Evolutionary conservation across 495 filamentous ascomycete species (phyloP), one percentile per base, ranked within the genome.

Genomic region (Talaromyces trachyspermus): DNA sequence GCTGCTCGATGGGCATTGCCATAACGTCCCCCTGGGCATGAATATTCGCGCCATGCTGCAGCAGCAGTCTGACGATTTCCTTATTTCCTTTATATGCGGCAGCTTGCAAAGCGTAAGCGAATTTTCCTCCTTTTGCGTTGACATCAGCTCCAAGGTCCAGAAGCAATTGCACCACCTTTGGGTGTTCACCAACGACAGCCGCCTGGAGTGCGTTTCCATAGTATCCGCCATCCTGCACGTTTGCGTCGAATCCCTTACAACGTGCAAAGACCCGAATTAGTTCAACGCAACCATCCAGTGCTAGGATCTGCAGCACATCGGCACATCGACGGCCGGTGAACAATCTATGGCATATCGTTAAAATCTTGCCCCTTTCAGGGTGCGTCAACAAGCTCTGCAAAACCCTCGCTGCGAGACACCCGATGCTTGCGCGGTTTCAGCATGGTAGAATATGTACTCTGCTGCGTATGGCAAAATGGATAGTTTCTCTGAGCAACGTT

Each of bases 381-480:
- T n/a, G n/a, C n/a, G n/a, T n/a, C n/a, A n/a, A n/a, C n/a, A n/a
- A 10, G 30, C 30, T 35, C 30, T 33, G 30, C 12, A 33, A 33
- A 33, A 33, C 12, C 12, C n/a, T 33, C 30, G 30, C 12, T 78
- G 76, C 5, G 57, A 44, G 17, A 72, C 40, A 11, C 25, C 44
- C 49, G 58, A 43, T 0, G 42, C 36, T 30, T 54, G 54, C 11
- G 71, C 72, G 11, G 43, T 47, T 14, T 76, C 54, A 27, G 73
- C 63, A 58, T 78, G 75, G 26, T 59, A 52, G 9, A 78, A 57
- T 5, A 77, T 47, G 57, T 69, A 41, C 27, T 56, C 49, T 30
- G 46, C 53, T 40, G 73, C 69, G 54, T 77, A 78, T 50, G 69
- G 50, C 2, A 75, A 52, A 51, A 77, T 72, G 10, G 69, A 67